Evolutionary conservation across 2,329 filamentous ascomycete genomes (phyloP).

Genomic region (Alternaria novae-zelandiae): DNA sequence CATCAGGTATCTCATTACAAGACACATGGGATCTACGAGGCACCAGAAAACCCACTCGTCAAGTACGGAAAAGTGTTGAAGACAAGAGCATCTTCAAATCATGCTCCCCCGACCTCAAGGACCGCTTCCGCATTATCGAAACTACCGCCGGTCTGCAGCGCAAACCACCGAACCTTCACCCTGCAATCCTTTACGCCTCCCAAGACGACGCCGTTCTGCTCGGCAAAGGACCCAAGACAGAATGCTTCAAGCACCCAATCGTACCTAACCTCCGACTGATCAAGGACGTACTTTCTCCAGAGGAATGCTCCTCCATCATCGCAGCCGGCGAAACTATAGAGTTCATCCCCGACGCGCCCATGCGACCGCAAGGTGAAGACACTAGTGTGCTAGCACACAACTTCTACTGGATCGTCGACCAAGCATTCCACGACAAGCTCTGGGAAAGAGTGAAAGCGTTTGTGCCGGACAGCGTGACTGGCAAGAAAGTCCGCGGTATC

Average conservation of each 20-base stretch:
- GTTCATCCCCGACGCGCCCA: constrained; percentile 71
- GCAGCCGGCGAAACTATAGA: constrained; percentile 69
- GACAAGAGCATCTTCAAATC: constrained; percentile 57
- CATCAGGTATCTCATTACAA: constrained; percentile 62
- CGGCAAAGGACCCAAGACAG: constrained; percentile 54
- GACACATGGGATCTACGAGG: constrained; percentile 66
- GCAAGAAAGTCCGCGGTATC: constrained; percentile 65
- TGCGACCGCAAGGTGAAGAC: constrained; percentile 68
- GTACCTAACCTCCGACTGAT: constrained; percentile 68
- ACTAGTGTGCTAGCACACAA: constrained; percentile 73
- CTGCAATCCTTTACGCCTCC: constrained; percentile 69
- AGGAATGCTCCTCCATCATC: constrained; percentile 71
- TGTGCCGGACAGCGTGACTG: constrained; percentile 62
- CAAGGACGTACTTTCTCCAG: constrained; percentile 64
- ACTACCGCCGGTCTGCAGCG: constrained; percentile 65
- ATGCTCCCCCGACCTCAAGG: constrained; percentile 26
- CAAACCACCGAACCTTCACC: constrained; percentile 72
- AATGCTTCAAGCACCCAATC: constrained; percentile 64
- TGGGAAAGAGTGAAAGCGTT: constrained; percentile 67
- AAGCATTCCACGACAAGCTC: constrained; percentile 66
- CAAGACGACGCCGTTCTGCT: constrained; percentile 63
- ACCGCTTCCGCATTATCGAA: constrained; percentile 65
- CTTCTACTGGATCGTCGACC: constrained; percentile 75
- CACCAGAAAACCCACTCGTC: constrained; percentile 47
- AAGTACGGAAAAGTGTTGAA: constrained; percentile 64